Percentiles rank a stretch among this genome's conserved stretches.
Evolutionary conservation across 2,329 filamentous ascomycete genomes (phyloP).

Genomic region (Calonectria pseudoreteaudii): DNA sequence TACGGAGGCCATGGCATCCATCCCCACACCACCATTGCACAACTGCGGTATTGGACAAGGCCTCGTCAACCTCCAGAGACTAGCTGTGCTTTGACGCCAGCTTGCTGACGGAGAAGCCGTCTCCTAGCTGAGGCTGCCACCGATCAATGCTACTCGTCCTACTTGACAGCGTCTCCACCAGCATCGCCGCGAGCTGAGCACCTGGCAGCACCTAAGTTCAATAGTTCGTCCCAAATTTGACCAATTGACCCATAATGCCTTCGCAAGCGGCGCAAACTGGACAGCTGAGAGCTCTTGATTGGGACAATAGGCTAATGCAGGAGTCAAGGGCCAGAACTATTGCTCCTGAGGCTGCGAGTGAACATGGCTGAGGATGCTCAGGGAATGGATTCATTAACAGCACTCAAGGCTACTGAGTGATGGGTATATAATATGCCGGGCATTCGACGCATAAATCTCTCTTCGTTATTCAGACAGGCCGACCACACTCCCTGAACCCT

Average conservation of each 20-base stretch:
- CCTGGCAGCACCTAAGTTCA: neutral
- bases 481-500: neutral
- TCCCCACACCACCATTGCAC: neutral
- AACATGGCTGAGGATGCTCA: neutral
- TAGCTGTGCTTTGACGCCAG: neutral
- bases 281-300: neutral
- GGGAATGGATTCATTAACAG: too few relatives aligned
- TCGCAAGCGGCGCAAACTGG: neutral
- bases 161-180: neutral
- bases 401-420: neutral
- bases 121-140: neutral
- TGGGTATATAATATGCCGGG: neutral
- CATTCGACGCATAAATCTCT: neutral
- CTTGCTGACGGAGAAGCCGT: neutral
- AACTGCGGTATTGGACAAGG: neutral
- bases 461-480: neutral
- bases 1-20: neutral
- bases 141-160: neutral
- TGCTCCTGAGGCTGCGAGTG: neutral
- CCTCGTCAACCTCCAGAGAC: neutral
- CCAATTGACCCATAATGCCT: neutral
- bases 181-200: neutral
- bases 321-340: neutral
- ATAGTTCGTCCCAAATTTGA: neutral
- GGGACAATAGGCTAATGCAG: neutral